Conservation (phyloP, 2,329 filamentous ascomycete genomes). For the Alternaria solani region DNA sequence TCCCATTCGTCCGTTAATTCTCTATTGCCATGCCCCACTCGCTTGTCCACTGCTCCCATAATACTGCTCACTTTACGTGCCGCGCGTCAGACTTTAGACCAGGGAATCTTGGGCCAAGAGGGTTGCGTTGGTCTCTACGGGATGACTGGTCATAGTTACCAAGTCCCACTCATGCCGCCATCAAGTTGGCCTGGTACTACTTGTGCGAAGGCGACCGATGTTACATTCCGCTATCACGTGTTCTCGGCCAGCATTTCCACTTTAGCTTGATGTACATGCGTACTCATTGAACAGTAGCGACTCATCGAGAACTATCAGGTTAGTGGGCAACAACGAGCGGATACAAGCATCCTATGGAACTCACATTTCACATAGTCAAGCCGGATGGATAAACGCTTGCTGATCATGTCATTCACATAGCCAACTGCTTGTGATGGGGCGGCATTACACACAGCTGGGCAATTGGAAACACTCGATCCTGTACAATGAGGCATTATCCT, state of each 20-base stretch:
- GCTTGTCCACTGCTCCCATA: neutral
- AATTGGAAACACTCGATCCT: neutral
- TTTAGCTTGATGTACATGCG: neutral
- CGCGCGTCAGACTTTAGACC: neutral
- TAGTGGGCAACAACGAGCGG: neutral
- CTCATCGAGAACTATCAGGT: no score
- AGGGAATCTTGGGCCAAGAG: neutral
- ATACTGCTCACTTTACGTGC: neutral
- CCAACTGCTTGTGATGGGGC: neutral
- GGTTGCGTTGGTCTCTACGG: neutral
- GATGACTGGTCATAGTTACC: neutral
- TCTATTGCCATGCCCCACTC: neutral
- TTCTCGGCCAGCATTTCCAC: neutral
- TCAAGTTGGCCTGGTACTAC: neutral
- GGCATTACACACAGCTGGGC: neutral
- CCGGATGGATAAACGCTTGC: no score
- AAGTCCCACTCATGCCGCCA: neutral
- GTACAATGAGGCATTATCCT: neutral
- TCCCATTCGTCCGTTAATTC: neutral
- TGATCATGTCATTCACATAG: neutral
- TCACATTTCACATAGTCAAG: neutral
- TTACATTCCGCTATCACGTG: neutral
- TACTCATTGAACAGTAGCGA: neutral
- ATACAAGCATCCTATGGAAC: neutral
- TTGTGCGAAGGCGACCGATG: neutral